Percentiles rank a stretch among this genome's conserved stretches.
Conservation (phyloP, 1,284 basidiomycete species). For the Megacollybia platyphylla region DNA sequence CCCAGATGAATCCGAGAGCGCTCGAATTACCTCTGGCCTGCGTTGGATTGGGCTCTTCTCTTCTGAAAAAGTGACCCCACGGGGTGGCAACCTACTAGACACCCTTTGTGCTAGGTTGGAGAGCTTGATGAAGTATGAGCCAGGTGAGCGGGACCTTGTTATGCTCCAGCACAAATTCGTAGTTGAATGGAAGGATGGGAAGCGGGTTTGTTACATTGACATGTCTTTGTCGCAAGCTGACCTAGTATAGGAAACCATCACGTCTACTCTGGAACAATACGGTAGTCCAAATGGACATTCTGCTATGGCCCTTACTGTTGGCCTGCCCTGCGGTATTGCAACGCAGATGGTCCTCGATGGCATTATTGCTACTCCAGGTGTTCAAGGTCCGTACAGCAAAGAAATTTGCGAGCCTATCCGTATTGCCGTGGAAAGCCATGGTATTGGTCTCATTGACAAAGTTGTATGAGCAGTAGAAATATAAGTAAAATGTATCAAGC, state of each 20-base stretch:
- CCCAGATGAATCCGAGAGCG: constrained; percentile 54
- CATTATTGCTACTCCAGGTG: constrained; percentile 64
- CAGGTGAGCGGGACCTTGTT: constrained; percentile 89
- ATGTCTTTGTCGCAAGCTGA: constrained; percentile 6
- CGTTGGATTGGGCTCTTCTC: constrained; percentile 94
- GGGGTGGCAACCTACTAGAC: constrained; percentile 77
- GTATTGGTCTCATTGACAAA: constrained; percentile 70
- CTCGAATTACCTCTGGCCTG: constrained; percentile 77
- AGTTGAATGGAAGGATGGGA: constrained; percentile 78
- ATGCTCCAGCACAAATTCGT: constrained; percentile 97
- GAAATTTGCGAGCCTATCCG: constrained; percentile 80
- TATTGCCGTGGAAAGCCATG: constrained; percentile 70
- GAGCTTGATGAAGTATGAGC: constrained; percentile 83
- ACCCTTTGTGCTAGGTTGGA: constrained; percentile 90
- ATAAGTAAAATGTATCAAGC: not conserved
- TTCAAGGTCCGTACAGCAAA: constrained; percentile 84
- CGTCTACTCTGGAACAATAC: constrained; percentile 88
- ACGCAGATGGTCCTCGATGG: constrained; percentile 76
- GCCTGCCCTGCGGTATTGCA: constrained; percentile 91
- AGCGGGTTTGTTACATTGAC: constrained; percentile 30
- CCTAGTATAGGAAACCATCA: constrained; percentile 61
- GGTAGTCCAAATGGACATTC: constrained; percentile 76
- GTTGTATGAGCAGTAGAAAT: constrained; percentile 27
- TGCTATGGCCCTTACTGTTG: constrained; percentile 91
- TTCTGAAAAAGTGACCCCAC: constrained; percentile 46